A percentile compares a stretch with the other conserved stretches of the same genome.
Conservation (phyloP, 129 eudicot genomes). For the Erigeron canadensis region DNA sequence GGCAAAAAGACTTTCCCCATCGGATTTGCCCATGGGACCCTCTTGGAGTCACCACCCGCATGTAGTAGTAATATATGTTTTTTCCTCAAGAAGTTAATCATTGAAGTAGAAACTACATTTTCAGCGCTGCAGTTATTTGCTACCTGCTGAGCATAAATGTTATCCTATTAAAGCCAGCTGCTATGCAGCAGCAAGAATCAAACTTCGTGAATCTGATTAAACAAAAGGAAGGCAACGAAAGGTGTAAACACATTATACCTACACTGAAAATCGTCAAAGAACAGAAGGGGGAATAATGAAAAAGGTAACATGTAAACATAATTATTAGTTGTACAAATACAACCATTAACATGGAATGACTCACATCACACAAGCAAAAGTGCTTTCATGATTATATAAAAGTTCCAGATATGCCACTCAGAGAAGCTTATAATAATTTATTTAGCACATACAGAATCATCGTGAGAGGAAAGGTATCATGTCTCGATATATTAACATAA, state of each 20-base stretch:
- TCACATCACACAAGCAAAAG: constrained; percentile 9
- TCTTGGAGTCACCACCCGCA: constrained; percentile 98
- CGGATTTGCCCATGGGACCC: constrained; percentile 99
- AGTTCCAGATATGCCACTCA: background rate
- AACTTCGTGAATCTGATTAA: constrained; percentile 4
- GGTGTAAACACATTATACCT: constrained; percentile 9
- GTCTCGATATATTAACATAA: background rate
- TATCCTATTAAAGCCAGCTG: constrained; percentile 27
- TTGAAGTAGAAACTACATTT: constrained; percentile 32
- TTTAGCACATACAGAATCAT: background rate
- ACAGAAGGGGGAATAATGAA: background rate
- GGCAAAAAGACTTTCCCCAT: constrained; percentile 99
- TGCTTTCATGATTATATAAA: background rate
- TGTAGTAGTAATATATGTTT: constrained; percentile 86
- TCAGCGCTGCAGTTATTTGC: constrained; percentile 17
- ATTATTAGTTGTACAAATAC: background rate
- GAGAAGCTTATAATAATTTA: too few relatives aligned
- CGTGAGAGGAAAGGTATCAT: background rate
- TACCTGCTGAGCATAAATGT: constrained; percentile 49
- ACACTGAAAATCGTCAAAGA: constrained; percentile 11
- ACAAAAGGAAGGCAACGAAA: background rate
- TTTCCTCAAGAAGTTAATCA: constrained; percentile 52
- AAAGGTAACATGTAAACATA: background rate
- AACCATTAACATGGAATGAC: background rate
- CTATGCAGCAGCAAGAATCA: constrained; percentile 32